Percentiles rank a stretch among this genome's conserved stretches.
Conservation (phyloP, 495 filamentous ascomycete genomes). For the Zalerion maritima region DNA sequence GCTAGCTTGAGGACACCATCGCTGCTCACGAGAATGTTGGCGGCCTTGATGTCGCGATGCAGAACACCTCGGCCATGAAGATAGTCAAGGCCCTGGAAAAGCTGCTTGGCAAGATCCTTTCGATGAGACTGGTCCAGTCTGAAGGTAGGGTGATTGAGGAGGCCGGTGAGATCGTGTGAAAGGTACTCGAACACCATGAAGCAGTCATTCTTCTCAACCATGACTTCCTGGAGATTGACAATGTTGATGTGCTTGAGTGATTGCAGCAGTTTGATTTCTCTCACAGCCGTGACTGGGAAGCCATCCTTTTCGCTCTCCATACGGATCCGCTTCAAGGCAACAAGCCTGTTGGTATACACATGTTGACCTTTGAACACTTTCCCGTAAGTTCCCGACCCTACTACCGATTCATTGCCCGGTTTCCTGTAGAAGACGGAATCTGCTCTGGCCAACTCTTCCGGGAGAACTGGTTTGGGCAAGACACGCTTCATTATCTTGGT, state of each 20-base stretch:
- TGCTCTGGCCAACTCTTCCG: conserved; percentile 54
- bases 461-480: conserved; percentile 56
- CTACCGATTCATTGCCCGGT: conserved; percentile 81
- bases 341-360: conserved; percentile 79
- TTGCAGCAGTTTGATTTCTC: conserved; percentile 92
- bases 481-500: conserved; percentile 54
- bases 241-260: conserved; percentile 86
- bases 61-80: conserved; percentile 87
- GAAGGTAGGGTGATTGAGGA: conserved; percentile 87
- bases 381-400: conserved; percentile 86
- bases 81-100: conserved; percentile 90
- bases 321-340: conserved; percentile 75
- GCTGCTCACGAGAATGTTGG: conserved; percentile 87
- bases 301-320: conserved; percentile 91
- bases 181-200: conserved; percentile 99
- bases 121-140: conserved; percentile 74
- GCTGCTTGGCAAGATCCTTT: conserved; percentile 84
- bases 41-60: conserved; percentile 90
- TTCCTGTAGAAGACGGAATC: conserved; percentile 85
- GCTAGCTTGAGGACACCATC: conserved; percentile 81
- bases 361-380: conserved; percentile 98
- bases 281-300: conserved; percentile 90
- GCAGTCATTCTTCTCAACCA: conserved; percentile 97
- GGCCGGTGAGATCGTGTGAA: conserved; percentile 77
- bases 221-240: conserved; percentile 80